phyloP scores from a whole-genome alignment of 805 yeast species.

The Candida patagonica region DNA sequence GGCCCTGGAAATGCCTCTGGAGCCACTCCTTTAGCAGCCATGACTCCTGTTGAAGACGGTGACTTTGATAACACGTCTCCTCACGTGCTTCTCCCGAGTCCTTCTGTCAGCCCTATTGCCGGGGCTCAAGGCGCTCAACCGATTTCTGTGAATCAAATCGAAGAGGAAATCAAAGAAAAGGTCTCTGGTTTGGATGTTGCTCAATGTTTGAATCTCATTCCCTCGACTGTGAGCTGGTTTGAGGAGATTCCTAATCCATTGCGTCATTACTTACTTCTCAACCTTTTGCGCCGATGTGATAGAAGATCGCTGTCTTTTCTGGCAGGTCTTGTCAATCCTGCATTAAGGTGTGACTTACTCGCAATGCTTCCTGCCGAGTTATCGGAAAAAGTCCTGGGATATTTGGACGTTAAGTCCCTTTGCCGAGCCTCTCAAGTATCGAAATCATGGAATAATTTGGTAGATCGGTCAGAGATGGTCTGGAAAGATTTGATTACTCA shows the following conservation, averaged over 20 bases:
- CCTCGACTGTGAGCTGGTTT: slow-evolving; percentile 24
- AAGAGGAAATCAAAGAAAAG: neutral
- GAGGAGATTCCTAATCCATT: slow-evolving; percentile 36
- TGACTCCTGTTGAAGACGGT: no score
- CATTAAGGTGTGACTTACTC: slow-evolving; percentile 66
- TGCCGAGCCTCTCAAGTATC: slow-evolving; percentile 56
- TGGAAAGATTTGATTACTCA: slow-evolving; percentile 61
- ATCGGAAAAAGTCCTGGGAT: slow-evolving; percentile 50
- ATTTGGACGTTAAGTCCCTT: slow-evolving; percentile 56
- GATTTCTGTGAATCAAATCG: neutral
- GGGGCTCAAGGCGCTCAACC: neutral
- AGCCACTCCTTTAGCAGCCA: no score
- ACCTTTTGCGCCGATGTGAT: slow-evolving; percentile 48
- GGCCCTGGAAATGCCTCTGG: no score
- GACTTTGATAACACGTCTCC: no score
- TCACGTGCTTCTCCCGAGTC: slow-evolving; percentile 2
- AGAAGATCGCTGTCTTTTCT: slow-evolving; percentile 55
- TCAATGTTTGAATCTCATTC: slow-evolving; percentile 8
- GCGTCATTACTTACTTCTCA: slow-evolving; percentile 42
- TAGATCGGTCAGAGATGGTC: slow-evolving; percentile 47
- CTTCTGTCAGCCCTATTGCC: slow-evolving; percentile 2
- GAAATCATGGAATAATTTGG: slow-evolving; percentile 57
- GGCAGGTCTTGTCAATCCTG: slow-evolving; percentile 39
- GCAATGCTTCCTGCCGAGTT: slow-evolving; percentile 68
- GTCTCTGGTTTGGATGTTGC: neutral